phyloP scores from a whole-genome alignment of 164 flowering plant genomes.

The Macadamia tetraphylla region DNA sequence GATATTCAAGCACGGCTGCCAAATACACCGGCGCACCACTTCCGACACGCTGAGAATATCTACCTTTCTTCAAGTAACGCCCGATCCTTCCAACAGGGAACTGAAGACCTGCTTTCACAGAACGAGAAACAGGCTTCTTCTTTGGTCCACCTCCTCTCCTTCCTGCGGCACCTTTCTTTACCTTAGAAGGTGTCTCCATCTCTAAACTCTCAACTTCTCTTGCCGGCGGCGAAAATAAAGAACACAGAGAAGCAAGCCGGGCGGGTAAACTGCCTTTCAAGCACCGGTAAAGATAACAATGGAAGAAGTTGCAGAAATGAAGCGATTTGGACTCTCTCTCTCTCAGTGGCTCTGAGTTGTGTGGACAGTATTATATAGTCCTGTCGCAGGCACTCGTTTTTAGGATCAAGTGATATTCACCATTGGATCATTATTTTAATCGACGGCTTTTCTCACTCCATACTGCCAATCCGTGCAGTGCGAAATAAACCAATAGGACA shows the following conservation, averaged over 20 bases:
- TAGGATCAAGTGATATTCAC: not conserved
- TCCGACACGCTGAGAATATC: conserved; percentile 51
- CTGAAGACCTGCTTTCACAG: conserved; percentile 30
- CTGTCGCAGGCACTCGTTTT: not conserved
- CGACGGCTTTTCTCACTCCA: conserved; percentile 3
- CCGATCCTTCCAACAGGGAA: conserved; percentile 37
- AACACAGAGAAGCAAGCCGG: not conserved
- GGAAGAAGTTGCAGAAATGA: not conserved
- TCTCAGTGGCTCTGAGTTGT: not conserved
- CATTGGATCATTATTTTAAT: conserved; percentile 10
- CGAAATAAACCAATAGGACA: not conserved
- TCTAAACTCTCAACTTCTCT: not conserved
- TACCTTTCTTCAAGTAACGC: conserved; percentile 29
- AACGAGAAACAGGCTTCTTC: conserved; percentile 28
- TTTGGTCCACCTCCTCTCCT: conserved; percentile 29
- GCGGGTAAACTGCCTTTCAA: not conserved
- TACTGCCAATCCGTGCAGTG: not conserved
- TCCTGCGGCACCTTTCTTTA: conserved; percentile 31
- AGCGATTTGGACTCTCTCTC: too few species aligned
- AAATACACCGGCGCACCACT: conserved; percentile 68
- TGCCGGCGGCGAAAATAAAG: not conserved
- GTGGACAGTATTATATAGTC: conserved; percentile 3
- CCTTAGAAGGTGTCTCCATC: conserved; percentile 26
- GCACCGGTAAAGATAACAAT: not conserved
- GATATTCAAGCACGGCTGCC: conserved; percentile 62